These are phyloP conservation scores for Lachancea waltii DNA, from an alignment of 805 yeast genomes.

Conservation along the genomic window DNA sequence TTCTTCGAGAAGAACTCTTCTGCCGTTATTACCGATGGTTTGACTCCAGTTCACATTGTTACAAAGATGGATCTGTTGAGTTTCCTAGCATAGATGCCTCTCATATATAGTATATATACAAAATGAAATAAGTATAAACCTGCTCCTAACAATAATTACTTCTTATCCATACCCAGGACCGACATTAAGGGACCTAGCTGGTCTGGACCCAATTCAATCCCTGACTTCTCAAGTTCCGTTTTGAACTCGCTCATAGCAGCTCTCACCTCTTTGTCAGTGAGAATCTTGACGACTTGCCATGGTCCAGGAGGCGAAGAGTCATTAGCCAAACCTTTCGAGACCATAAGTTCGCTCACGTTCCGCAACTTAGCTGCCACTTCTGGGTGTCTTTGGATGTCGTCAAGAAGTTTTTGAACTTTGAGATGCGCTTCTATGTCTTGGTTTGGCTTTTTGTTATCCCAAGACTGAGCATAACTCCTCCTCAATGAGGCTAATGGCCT, in stretches of 20 bases:
- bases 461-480: slow-evolving; percentile 23
- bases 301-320: slow-evolving; percentile 16
- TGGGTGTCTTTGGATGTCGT: slow-evolving; percentile 21
- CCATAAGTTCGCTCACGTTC: slow-evolving; percentile 18
- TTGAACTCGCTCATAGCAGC: slow-evolving; percentile 23
- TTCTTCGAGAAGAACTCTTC: slow-evolving; percentile 82
- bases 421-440: slow-evolving; percentile 23
- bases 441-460: slow-evolving; percentile 22
- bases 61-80: slow-evolving; percentile 80
- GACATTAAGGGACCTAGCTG: slow-evolving; percentile 26
- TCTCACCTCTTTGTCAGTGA: slow-evolving; percentile 24
- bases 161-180: slow-evolving; percentile 23
- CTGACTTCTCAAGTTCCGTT: slow-evolving; percentile 23
- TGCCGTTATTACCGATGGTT: slow-evolving; percentile 73
- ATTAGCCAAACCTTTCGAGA: slow-evolving; percentile 17
- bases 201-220: slow-evolving; percentile 24
- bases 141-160: neutral
- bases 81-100: slow-evolving; percentile 27
- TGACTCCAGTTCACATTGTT: slow-evolving; percentile 74
- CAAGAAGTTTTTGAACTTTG: slow-evolving; percentile 23
- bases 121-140: slow-evolving; percentile 1
- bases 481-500: slow-evolving; percentile 1
- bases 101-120: neutral
- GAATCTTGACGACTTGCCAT: slow-evolving; percentile 25
- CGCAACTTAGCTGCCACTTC: slow-evolving; percentile 18